phyloP scores from a whole-genome alignment of 2,329 filamentous ascomycete genomes.

The Botrytis pseudocinerea region DNA sequence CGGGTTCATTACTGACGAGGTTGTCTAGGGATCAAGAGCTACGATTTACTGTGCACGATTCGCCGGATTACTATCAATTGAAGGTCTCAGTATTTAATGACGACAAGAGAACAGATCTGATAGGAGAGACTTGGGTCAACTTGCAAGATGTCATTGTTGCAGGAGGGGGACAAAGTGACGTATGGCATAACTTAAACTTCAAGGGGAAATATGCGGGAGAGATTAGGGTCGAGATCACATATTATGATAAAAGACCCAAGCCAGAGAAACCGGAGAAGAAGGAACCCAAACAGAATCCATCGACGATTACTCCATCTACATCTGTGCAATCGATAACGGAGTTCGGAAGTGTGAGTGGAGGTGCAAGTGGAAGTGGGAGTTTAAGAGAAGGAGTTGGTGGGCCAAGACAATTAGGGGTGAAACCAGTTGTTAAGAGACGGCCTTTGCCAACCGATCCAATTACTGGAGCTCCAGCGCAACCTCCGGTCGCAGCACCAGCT shows the following conservation, averaged over 20 bases:
- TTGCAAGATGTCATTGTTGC: conserved; percentile 76
- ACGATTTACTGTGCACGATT: conserved; percentile 93
- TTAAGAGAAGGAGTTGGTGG: conserved; percentile 43
- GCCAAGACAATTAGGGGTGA: conserved; percentile 49
- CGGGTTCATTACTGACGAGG: conserved; percentile 29
- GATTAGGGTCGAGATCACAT: conserved; percentile 92
- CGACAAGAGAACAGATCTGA: conserved; percentile 95
- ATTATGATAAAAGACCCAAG: conserved; percentile 87
- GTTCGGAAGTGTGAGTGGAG: conserved; percentile 17
- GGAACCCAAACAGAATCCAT: conserved; percentile 26
- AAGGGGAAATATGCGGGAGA: conserved; percentile 96
- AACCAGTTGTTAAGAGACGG: conserved; percentile 71
- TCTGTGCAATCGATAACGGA: conserved; percentile 32
- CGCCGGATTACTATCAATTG: conserved; percentile 90
- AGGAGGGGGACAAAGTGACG: conserved; percentile 89
- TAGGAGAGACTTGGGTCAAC: conserved; percentile 90
- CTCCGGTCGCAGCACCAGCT: conserved; percentile 48
- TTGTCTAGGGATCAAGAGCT: conserved; percentile 87
- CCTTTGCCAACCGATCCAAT: conserved; percentile 77
- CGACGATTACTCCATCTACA: conserved; percentile 42
- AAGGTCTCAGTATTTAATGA: conserved; percentile 98
- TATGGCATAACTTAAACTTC: conserved; percentile 86
- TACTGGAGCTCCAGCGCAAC: conserved; percentile 47
- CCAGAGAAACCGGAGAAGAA: conserved; percentile 66
- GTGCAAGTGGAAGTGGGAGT: conserved; percentile 4